These are phyloP conservation scores for Barnettozyma pratensis DNA, from an alignment of 805 yeast genomes.

Conservation along the genomic window DNA sequence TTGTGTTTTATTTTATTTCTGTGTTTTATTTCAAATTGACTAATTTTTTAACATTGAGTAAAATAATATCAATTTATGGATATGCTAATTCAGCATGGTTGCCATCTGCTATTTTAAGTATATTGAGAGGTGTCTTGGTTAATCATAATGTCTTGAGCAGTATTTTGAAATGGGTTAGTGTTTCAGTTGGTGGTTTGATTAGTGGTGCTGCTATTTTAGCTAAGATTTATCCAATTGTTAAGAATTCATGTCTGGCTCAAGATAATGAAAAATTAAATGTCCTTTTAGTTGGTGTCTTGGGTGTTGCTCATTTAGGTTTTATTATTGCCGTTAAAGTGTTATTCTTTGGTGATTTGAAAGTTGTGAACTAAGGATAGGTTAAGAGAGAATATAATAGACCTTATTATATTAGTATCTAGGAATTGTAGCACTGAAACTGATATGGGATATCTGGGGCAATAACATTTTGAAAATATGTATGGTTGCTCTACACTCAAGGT, in stretches of 20 bases:
- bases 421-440: too few species aligned
- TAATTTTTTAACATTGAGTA: constrained; percentile 45
- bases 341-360: constrained; percentile 46
- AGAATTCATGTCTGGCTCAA: constrained; percentile 28
- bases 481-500: too few species aligned
- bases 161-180: constrained; percentile 58
- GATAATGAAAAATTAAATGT: constrained; percentile 34
- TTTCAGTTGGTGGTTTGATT: constrained; percentile 52
- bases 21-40: constrained; percentile 51
- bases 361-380: constrained; percentile 10
- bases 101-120: constrained; percentile 65
- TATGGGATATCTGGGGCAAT: neutral
- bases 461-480: too few species aligned
- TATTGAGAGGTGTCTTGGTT: constrained; percentile 51
- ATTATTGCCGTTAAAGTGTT: constrained; percentile 60
- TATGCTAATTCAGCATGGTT: constrained; percentile 82
- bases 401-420: too few species aligned
- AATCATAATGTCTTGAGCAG: constrained; percentile 39
- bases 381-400: too few species aligned
- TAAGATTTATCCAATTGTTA: constrained; percentile 39
- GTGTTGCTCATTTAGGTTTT: constrained; percentile 48
- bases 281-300: constrained; percentile 36
- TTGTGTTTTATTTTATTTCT: constrained; percentile 44
- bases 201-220: constrained; percentile 52
- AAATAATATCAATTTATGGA: constrained; percentile 72